These are phyloP conservation scores for Penicillium thymicola DNA, from an alignment of 2,329 filamentous ascomycete genomes.

Conservation along the genomic window DNA sequence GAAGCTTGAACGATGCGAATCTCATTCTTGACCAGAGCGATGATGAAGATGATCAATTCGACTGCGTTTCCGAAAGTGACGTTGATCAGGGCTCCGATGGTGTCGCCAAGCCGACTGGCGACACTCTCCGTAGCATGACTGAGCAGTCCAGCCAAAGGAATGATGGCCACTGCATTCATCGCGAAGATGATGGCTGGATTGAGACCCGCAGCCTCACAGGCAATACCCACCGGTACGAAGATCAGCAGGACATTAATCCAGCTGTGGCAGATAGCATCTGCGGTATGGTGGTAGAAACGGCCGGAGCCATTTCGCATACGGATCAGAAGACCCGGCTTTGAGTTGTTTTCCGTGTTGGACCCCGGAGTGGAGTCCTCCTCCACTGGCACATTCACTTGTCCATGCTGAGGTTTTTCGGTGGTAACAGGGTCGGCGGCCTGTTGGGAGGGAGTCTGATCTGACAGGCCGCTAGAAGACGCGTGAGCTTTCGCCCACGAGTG, in stretches of 20 bases:
- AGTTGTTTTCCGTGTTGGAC: conserved; percentile 20
- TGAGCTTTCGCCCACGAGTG: conserved; percentile 43
- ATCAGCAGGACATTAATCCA: conserved; percentile 45
- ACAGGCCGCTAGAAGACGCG: conserved; percentile 25
- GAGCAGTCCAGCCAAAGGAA: conserved; percentile 69
- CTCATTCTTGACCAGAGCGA: conserved; percentile 75
- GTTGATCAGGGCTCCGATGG: conserved; percentile 69
- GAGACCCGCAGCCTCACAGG: conserved; percentile 38
- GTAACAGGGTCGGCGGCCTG: conserved; percentile 3
- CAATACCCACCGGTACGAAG: conserved; percentile 44
- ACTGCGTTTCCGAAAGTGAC: conserved; percentile 78
- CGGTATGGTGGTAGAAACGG: conserved; percentile 35
- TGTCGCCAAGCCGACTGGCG: conserved; percentile 68
- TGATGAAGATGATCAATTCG: conserved; percentile 74
- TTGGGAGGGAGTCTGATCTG: conserved; percentile 1
- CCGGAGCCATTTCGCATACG: conserved; percentile 32
- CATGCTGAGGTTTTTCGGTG: conserved; percentile 22
- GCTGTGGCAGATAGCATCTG: conserved; percentile 36
- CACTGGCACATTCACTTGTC: conserved; percentile 27
- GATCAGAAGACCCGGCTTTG: conserved; percentile 22
- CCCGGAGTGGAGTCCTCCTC: conserved; percentile 16
- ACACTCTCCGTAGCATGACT: conserved; percentile 73
- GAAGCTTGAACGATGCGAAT: conserved; percentile 92
- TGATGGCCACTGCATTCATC: conserved; percentile 71
- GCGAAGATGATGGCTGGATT: conserved; percentile 65